Conservation (phyloP, 345 rosid genomes). For the Melastoma malabathricum region DNA sequence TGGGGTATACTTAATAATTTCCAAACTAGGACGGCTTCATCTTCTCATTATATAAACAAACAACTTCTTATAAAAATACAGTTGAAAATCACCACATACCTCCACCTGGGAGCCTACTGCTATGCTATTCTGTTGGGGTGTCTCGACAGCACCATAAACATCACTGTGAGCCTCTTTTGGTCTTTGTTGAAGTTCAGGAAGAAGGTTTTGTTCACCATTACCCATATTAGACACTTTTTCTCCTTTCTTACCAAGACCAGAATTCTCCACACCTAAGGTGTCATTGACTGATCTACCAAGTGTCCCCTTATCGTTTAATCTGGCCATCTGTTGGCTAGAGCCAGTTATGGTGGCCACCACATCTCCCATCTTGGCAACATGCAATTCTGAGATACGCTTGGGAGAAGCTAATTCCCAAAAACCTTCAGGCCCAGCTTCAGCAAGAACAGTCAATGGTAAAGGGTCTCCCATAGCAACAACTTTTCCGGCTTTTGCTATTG, state of each 20-base stretch:
- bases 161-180: constrained; percentile 17
- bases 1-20: too few relatives aligned
- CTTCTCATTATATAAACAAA: too few relatives aligned
- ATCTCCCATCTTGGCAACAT: constrained; percentile 13
- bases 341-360: constrained; percentile 5
- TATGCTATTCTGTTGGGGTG: constrained; percentile 27
- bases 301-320: constrained; percentile 20
- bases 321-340: constrained; percentile 16
- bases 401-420: constrained; percentile 43
- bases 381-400: constrained; percentile 19
- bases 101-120: constrained; percentile 71
- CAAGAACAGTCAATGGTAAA: constrained; percentile 42
- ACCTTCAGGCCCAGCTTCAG: constrained; percentile 63
- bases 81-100: constrained; percentile 30
- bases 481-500: constrained; percentile 89
- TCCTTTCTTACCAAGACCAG: constrained; percentile 30
- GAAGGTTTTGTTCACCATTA: constrained; percentile 24
- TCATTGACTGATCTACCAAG: constrained; percentile 25
- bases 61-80: too few relatives aligned
- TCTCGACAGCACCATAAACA: constrained; percentile 17
- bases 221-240: constrained; percentile 26
- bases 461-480: constrained; percentile 79
- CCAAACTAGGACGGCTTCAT: too few relatives aligned
- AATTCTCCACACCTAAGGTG: constrained; percentile 20
- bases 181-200: constrained; percentile 11